Base-by-base conservation (phyloP, 1,139 yeast genomes). In the Diutina pseudorugosa region DNA sequence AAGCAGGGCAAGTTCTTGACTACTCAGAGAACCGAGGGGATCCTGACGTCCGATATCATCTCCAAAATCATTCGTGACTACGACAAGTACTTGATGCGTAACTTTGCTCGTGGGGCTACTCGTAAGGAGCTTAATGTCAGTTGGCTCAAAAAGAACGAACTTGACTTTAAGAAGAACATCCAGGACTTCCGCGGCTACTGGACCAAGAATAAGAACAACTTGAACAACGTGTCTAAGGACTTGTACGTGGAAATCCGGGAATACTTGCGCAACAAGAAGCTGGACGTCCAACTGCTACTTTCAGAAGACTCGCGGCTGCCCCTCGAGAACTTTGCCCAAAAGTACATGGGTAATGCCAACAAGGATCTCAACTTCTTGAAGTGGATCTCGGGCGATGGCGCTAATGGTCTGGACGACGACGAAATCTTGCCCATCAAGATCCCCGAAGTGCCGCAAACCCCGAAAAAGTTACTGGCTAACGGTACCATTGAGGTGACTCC, bases 21-120 rank as follows among this genome's bases (percentile, higher is more conserved):
- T 8, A 93, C 98, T 0, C 98, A 93, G 69, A 79, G 98, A 65
- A 93, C 98, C 0, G 96, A 91, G 59, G 98, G 98, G 16, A 84
- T 93, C 51, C 87, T 96, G 12, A 93, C 98, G 0, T 86, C 96
- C 45, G 98, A 93, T 66, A 93, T 93, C 58, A 93, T 93, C 62
- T 91, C 98, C 56, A 89, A 87, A 65, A 88, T 93, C 61, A 91
- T 93, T 60, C 80, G 94, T 60, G 98, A 93, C 69, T 93, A 93
- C 68, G 98, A 93, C 73, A 90, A 91, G 72, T 93, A 93, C 68
- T 74, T 93, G 67, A 86, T 91, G 93, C 80, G 98, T 65, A 93
- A 93, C 69, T 93, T 93, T 69, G 96, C 96, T 12, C 80, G 98
- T 58, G 98, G 98, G 52, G 98, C 97, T 9, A 87, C 97, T 2